Percentiles rank a stretch among this genome's conserved stretches.
phyloP scores from a whole-genome alignment of 768 basidiomycete species.

The Rhodotorula diobovata region DNA sequence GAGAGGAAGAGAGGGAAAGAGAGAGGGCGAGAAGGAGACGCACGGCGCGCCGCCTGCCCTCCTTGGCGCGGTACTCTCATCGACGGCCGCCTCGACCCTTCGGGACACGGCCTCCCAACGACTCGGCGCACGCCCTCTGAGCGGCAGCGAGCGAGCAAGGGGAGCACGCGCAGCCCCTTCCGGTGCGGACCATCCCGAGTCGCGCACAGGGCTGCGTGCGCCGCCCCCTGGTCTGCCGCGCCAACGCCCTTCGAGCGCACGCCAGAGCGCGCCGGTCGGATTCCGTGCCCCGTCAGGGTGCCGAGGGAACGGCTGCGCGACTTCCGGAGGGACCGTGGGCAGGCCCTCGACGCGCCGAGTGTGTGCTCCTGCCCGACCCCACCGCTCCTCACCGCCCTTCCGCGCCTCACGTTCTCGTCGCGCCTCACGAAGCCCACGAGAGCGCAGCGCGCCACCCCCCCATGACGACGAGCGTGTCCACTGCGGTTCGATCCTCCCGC shows the following conservation, averaged over 20 bases:
- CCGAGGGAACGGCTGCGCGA: no score
- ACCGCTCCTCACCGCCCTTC: no score
- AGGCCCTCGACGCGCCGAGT: background rate
- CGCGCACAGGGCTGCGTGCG: background rate
- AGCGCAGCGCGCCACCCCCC: background rate
- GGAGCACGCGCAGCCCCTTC: background rate
- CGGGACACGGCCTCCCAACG: no score
- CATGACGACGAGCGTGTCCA: no score
- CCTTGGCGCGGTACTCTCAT: background rate
- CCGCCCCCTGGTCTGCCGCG: background rate
- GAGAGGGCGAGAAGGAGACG: background rate
- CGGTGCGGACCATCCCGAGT: background rate
- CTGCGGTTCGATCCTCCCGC: background rate
- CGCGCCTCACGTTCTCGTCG: no score
- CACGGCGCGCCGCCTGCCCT: background rate
- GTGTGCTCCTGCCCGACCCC: background rate
- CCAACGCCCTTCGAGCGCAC: background rate
- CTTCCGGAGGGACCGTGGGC: constrained; percentile 2
- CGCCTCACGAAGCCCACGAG: background rate
- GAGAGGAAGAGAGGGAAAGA: background rate
- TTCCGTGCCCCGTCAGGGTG: no score
- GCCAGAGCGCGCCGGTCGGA: no score
- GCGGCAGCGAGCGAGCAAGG: background rate
- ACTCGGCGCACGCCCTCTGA: no score
- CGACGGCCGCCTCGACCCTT: no score